These are phyloP conservation scores for Apiospora arundinis DNA, from an alignment of 2,329 filamentous ascomycete genomes.

Conservation along the genomic window DNA sequence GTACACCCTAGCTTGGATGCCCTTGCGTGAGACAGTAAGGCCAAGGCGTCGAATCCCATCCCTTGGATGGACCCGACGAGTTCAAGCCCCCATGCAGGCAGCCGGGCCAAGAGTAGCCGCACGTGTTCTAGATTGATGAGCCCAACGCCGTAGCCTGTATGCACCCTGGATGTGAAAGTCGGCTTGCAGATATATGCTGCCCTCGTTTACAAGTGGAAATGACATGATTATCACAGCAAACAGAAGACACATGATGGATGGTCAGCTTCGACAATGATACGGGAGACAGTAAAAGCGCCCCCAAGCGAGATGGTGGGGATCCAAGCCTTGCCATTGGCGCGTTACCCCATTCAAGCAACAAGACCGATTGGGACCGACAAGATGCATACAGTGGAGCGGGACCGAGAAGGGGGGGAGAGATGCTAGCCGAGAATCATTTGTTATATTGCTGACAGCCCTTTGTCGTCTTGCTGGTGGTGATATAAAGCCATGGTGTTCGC, in stretches of 20 bases:
- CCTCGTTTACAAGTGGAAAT: not conserved
- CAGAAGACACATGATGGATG: not conserved
- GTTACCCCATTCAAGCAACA: not conserved
- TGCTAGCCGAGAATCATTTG: not conserved
- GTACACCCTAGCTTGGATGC: not conserved
- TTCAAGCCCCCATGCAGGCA: not conserved
- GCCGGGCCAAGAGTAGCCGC: not conserved
- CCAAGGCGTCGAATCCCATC: not conserved
- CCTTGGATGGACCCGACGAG: not conserved
- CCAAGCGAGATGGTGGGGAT: not conserved
- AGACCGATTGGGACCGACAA: not conserved
- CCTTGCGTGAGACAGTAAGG: constrained; percentile 9
- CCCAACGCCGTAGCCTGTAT: not conserved
- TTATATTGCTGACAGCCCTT: not conserved
- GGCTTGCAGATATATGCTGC: not conserved
- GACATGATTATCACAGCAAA: not conserved
- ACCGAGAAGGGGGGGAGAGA: not conserved
- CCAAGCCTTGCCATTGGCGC: not conserved
- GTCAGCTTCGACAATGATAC: not conserved
- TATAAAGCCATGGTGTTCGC: not conserved
- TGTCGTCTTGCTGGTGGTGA: not conserved
- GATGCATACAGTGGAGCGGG: not conserved
- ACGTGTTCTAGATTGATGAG: not conserved
- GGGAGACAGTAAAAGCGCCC: not conserved
- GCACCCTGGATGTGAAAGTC: too few species aligned